Conservation (phyloP, 345 rosid genomes). For the Populus pruinosa region DNA sequence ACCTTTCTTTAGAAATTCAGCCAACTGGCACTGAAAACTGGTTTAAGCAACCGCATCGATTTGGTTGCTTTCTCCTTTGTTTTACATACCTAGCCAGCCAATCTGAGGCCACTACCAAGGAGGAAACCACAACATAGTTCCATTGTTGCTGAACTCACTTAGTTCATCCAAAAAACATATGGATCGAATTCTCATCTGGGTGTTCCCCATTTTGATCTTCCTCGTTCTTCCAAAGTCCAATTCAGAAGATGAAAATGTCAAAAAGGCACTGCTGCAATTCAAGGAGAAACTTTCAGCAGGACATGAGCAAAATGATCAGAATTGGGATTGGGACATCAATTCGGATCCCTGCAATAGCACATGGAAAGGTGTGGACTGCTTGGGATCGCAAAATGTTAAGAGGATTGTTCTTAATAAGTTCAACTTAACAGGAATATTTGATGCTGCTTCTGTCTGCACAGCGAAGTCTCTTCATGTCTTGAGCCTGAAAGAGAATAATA, state of each 20-base stretch:
- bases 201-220: constrained; percentile 29
- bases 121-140: not conserved
- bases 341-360: constrained; percentile 52
- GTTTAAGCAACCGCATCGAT: constrained; percentile 1
- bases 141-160: not conserved
- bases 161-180: constrained; percentile 17
- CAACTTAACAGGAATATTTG: constrained; percentile 42
- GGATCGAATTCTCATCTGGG: constrained; percentile 23
- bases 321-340: constrained; percentile 49
- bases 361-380: constrained; percentile 48
- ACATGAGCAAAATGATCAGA: constrained; percentile 10
- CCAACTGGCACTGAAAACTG: constrained; percentile 26
- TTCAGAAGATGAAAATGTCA: constrained; percentile 38
- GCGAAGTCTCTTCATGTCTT: constrained; percentile 33
- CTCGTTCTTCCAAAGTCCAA: constrained; percentile 23
- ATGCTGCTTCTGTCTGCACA: constrained; percentile 37
- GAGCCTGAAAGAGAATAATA: constrained; percentile 41
- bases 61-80: constrained; percentile 13
- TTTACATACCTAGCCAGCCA: not conserved
- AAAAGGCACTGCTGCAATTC: constrained; percentile 39
- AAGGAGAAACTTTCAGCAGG: constrained; percentile 43
- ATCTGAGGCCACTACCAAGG: constrained; percentile 1
- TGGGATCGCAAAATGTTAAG: constrained; percentile 19
- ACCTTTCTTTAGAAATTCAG: constrained; percentile 27
- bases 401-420: constrained; percentile 45